phyloP scores from a whole-genome alignment of 2,329 filamentous ascomycete species.

The Rosellinia necatrix region DNA sequence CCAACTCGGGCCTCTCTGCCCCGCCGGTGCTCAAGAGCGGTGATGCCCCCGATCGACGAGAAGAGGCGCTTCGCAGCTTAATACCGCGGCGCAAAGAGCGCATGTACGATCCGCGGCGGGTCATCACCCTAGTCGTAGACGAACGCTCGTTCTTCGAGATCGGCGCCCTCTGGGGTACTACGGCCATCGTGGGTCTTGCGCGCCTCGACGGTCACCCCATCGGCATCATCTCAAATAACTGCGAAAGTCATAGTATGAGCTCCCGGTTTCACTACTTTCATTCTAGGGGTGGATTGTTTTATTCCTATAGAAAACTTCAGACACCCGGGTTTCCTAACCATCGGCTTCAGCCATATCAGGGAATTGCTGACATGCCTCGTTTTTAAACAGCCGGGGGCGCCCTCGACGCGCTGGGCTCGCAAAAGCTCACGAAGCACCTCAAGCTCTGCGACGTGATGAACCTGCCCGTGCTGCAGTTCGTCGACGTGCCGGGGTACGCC shows the following conservation, averaged over 20 bases:
- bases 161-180: conserved; percentile 24
- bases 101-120: conserved; percentile 23
- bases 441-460: conserved; percentile 28
- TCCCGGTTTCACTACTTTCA: too few species aligned
- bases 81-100: conserved; percentile 26
- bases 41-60: conserved; percentile 16
- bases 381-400: too few species aligned
- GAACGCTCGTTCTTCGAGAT: conserved; percentile 26
- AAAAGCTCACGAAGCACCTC: conserved; percentile 26
- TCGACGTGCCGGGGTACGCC: conserved; percentile 26
- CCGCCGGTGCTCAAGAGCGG: conserved; percentile 20
- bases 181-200: conserved; percentile 25
- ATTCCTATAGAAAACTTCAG: too few species aligned
- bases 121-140: conserved; percentile 21
- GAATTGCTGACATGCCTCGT: too few species aligned
- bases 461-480: conserved; percentile 24
- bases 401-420: conserved; percentile 23
- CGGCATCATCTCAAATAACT: conserved; percentile 25
- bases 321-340: too few species aligned
- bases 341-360: too few species aligned
- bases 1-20: conserved; percentile 24
- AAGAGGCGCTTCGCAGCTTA: conserved; percentile 20
- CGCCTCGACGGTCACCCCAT: conserved; percentile 19
- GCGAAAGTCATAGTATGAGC: conserved; percentile 25
- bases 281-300: too few species aligned